A percentile compares a stretch with the other conserved stretches of the same genome.
These are phyloP conservation scores for Trichoderma orchidacearum DNA, from an alignment of 495 filamentous ascomycete genomes.

Conservation along the genomic window DNA sequence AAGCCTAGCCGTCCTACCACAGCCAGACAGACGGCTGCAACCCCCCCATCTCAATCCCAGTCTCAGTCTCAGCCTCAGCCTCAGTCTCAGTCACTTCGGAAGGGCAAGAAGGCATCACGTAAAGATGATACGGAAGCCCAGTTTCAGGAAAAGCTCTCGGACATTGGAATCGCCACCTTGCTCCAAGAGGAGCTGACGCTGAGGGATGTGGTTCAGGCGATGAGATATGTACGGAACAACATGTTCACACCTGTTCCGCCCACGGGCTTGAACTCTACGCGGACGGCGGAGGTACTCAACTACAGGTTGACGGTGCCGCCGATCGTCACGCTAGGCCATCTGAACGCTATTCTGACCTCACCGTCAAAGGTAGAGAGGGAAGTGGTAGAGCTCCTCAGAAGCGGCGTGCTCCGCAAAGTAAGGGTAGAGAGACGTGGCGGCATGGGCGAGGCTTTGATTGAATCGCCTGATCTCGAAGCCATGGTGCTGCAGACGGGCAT, in stretches of 20 bases:
- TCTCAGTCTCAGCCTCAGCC: neutral
- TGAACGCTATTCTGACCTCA: slow-evolving; percentile 51
- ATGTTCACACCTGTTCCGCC: slow-evolving; percentile 63
- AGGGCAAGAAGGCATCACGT: slow-evolving; percentile 18
- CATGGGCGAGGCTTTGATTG: slow-evolving; percentile 58
- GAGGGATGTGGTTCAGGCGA: slow-evolving; percentile 49
- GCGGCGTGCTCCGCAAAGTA: slow-evolving; percentile 50
- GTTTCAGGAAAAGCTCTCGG: slow-evolving; percentile 39
- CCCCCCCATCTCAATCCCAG: neutral
- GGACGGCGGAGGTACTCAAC: slow-evolving; percentile 58
- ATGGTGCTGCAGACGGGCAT: slow-evolving; percentile 34
- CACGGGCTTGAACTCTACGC: slow-evolving; percentile 60
- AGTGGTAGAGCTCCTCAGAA: slow-evolving; percentile 46
- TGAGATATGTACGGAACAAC: slow-evolving; percentile 42
- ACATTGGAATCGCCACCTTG: slow-evolving; percentile 38
- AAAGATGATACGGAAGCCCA: neutral
- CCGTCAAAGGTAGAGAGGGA: slow-evolving; percentile 64
- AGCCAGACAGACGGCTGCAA: neutral
- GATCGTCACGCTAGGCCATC: slow-evolving; percentile 55
- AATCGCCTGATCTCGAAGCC: slow-evolving; percentile 46
- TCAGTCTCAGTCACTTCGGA: neutral
- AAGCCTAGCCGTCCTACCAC: neutral
- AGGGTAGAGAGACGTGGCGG: slow-evolving; percentile 51
- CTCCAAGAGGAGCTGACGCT: slow-evolving; percentile 39
- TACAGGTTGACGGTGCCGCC: slow-evolving; percentile 53